These are phyloP conservation scores for Panaeolus cyanescens DNA, from an alignment of 768 basidiomycete species.

Conservation along the genomic window DNA sequence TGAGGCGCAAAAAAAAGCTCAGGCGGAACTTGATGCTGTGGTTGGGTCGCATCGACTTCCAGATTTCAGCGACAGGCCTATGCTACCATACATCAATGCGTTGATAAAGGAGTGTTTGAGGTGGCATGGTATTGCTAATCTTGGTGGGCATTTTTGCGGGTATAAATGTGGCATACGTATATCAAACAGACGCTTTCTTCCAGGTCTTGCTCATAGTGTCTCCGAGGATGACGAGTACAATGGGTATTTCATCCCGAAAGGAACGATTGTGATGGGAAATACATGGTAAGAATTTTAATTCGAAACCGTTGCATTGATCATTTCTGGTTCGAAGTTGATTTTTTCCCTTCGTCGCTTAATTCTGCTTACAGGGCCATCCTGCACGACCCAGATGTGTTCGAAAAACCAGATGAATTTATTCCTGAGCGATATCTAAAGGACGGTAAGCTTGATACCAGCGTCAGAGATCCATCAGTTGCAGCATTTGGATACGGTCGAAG, in stretches of 20 bases:
- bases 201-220: constrained; percentile 9
- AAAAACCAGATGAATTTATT: constrained; percentile 31
- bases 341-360: background rate
- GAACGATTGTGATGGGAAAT: constrained; percentile 12
- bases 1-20: constrained; percentile 19
- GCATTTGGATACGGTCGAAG: constrained; percentile 16
- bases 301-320: background rate
- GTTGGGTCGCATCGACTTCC: constrained; percentile 13
- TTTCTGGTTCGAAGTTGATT: background rate
- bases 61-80: constrained; percentile 7
- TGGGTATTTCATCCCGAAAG: constrained; percentile 17
- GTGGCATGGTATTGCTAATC: constrained; percentile 9
- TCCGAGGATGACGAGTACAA: constrained; percentile 15
- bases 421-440: constrained; percentile 15
- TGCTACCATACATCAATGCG: constrained; percentile 17
- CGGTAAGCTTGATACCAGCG: constrained; percentile 7
- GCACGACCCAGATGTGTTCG: constrained; percentile 25
- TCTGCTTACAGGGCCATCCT: constrained; percentile 7
- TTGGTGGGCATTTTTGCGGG: constrained; percentile 8
- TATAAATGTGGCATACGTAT: too few relatives aligned
- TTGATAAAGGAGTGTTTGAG: constrained; percentile 13
- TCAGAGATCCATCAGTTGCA: constrained; percentile 7
- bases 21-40: constrained; percentile 16
- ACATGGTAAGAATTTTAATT: constrained; percentile 6
- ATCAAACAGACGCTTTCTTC: background rate